Base-by-base conservation (phyloP, 1,139 yeast genomes). In the Candida neerlandica region DNA sequence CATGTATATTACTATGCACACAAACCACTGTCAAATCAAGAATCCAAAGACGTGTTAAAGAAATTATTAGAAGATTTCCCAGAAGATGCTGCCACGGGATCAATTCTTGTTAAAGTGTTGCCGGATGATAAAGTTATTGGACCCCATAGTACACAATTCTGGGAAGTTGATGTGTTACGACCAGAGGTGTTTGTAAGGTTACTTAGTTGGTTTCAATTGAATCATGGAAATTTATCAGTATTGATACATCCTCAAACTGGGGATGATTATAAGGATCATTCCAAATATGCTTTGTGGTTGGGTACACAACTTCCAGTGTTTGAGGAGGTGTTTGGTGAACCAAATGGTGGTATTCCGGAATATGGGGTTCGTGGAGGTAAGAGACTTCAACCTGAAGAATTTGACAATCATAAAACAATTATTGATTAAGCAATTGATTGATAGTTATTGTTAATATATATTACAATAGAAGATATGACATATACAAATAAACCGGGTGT, bases 191-290 rank as follows among this genome's bases (percentile, higher is more conserved):
- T 68, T 49, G 55, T 65, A 32, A 55, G 56, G 46, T 56, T 67
- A 1, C 56, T 68, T 18, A 60, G 69, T 43, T 68, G 73, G 72
- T 68, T 68, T 49, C 70, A 66, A 51, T 58, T 67, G 47, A 11
- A 66, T 52, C 73, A 68, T 49, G 70, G 69, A 1, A 58, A 53
- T 38, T 55, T 67, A 32, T 63, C 70, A 23, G 69, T 67, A 5
- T 57, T 67, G 48, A 66, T 68, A 43, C 73, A 68, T 48, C 72
- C 72, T 1, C 71, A 68, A 46, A 67, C 72, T 18, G 73, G 73
- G 4, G 56, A 64, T 42, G 69, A 64, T 48, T 45, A 63, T 2
- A 38, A 49, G 37, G 72, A 68, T 51, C 72, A 68, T 51, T 60
- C 69, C 9, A 40, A 44, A n/a, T 52, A 63, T 26, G 71, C 72